phyloP scores from a whole-genome alignment of 768 basidiomycete genomes.

The Dentipellis sp. region DNA sequence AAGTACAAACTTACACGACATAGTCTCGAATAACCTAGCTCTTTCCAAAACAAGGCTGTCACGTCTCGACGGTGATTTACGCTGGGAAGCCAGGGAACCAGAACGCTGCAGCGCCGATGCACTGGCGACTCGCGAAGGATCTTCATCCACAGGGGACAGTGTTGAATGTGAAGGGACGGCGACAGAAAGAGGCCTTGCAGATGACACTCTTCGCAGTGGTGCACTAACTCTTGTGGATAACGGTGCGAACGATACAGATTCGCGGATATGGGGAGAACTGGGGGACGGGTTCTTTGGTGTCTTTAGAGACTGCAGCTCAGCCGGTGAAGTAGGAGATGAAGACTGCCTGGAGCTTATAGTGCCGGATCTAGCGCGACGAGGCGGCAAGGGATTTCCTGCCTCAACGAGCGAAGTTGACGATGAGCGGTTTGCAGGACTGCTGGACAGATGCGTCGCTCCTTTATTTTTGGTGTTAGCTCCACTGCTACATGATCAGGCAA shows the following conservation, averaged over 20 bases:
- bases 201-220: neutral
- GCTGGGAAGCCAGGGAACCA: neutral
- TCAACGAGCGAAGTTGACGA: too few species aligned
- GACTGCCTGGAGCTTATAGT: too few species aligned
- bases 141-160: neutral
- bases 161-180: neutral
- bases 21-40: constrained; percentile 19
- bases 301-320: too few species aligned
- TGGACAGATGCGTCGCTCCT: too few species aligned
- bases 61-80: neutral
- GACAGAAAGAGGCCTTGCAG: neutral
- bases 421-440: too few species aligned
- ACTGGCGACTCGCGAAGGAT: neutral
- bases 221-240: neutral
- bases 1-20: constrained; percentile 15
- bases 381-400: too few species aligned
- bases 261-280: too few species aligned
- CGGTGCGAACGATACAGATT: neutral
- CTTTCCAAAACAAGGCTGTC: constrained; percentile 17
- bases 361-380: too few species aligned
- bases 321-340: too few species aligned
- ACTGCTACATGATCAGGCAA: too few species aligned
- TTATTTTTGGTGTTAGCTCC: too few species aligned
- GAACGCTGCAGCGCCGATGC: neutral
- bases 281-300: too few species aligned